Evolutionary conservation across 192 early-diverging fungal genomes (phyloP).

Genomic region (Linnemannia hyalina): DNA sequence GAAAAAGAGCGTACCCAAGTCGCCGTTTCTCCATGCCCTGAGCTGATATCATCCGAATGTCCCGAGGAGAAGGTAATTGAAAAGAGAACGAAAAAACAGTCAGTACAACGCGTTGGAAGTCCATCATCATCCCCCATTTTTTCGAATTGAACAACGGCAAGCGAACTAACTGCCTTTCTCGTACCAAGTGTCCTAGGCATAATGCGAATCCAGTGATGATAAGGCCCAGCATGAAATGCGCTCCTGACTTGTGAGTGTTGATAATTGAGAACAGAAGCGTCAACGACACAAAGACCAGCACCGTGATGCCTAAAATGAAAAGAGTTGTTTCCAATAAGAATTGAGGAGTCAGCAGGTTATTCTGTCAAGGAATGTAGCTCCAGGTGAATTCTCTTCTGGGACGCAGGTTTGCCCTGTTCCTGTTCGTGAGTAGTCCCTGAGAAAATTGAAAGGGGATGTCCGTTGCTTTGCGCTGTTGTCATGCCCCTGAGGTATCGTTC

Average conservation of each 20-base stretch:
- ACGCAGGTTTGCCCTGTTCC: not conserved
- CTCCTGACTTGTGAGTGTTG: constrained; percentile 54
- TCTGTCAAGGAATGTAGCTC: not conserved
- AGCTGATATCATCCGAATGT: constrained; percentile 8
- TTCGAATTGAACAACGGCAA: not conserved
- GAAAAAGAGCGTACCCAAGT: constrained; percentile 31
- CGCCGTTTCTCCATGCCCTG: constrained; percentile 51
- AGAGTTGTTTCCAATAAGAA: not conserved
- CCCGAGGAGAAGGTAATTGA: not conserved
- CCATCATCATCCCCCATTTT: too few relatives aligned
- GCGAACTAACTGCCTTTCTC: not conserved
- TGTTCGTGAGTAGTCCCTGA: not conserved
- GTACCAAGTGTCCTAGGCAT: constrained; percentile 49
- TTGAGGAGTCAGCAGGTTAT: not conserved
- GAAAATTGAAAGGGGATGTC: not conserved
- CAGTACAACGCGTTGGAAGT: not conserved
- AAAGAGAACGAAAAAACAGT: not conserved
- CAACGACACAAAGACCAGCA: constrained; percentile 48
- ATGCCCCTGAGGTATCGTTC: not conserved
- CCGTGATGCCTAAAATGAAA: constrained; percentile 20
- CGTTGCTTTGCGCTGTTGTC: not conserved
- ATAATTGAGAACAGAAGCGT: constrained; percentile 54
- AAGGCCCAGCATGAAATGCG: constrained; percentile 49
- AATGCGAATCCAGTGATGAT: constrained; percentile 55
- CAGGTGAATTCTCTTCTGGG: not conserved